Evolutionary conservation across 2,329 filamentous ascomycete genomes (phyloP), one percentile per base, ranked within the genome.

Genomic region (Chrysoporthe puriensis): DNA sequence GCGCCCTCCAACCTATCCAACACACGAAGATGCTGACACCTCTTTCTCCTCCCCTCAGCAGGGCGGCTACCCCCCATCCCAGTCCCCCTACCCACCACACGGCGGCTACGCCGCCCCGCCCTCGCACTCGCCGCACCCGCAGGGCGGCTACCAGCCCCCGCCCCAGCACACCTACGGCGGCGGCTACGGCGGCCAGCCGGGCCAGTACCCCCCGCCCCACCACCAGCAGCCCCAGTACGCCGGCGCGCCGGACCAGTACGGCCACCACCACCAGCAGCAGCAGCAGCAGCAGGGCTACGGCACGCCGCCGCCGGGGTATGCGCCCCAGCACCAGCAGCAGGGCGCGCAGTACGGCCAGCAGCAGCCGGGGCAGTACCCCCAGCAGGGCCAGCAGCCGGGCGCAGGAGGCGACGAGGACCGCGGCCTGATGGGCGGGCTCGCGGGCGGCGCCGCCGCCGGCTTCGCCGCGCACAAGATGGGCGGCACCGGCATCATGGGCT

Each of bases 381-480:
- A 58, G 18, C 63, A 54, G 43, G 34, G 9, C 21, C 58, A 59
- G 26, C 40, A 40, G 14, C 34, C 56, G 26, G 54, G 52, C 42
- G 32, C 60, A 73, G 76, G 2, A 21, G 75, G 74, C 11, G 78
- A 79, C 52, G 81, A 79, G 44, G 86, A 88, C n/a, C 83, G 85
- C 60, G 86, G 86, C 44, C 80, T 88, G 21, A 85, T 84, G 4
- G 83, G 85, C 1, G 82, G 85, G 3, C 73, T 88, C 36, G 71
- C 85, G 1, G 86, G 85, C 32, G 83, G 84, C 64, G 84, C 81
- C 21, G 84, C 80, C 1, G 86, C 84, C n/a, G 85, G 82, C 8
- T 86, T 82, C 73, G 79, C 85, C 0, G 85, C 84, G 0, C 82
- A 86, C 75, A 82, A 85, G 71, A 76, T 85, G 26, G 86, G 85